These are phyloP conservation scores for Blastobotrys illinoisensis DNA, from an alignment of 1,139 yeast species.

Conservation along the genomic window DNA sequence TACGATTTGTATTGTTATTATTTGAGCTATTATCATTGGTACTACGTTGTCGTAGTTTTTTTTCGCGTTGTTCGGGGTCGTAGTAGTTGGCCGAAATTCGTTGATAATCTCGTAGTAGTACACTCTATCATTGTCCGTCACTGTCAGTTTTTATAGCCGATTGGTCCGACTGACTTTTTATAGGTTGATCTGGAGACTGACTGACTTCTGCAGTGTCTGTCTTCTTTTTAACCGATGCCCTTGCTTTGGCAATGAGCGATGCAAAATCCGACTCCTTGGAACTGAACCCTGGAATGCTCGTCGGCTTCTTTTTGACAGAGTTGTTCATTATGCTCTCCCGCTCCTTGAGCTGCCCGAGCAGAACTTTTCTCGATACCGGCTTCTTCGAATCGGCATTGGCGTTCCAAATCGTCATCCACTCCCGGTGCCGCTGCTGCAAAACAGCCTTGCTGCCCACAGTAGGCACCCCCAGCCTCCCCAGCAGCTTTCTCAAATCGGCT, in stretches of 20 bases:
- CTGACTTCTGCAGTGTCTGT: neutral
- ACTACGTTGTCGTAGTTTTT: no score
- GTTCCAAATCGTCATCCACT: constrained; percentile 74
- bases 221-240: neutral
- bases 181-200: no score
- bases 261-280: neutral
- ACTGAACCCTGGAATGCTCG: neutral
- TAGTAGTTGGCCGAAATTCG: no score
- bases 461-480: constrained; percentile 51
- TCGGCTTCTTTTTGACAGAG: neutral
- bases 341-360: constrained; percentile 51
- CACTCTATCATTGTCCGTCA: neutral
- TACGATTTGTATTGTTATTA: neutral
- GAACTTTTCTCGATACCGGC: constrained; percentile 53
- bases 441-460: constrained; percentile 57
- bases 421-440: constrained; percentile 67
- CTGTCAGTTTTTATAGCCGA: no score
- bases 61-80: no score
- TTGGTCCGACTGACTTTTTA: no score
- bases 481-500: constrained; percentile 55
- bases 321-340: constrained; percentile 50
- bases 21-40: neutral
- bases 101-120: no score
- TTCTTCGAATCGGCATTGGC: constrained; percentile 73
- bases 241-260: neutral